phyloP scores from a whole-genome alignment of 2,329 filamentous ascomycete genomes.

The Alternaria dauci region DNA sequence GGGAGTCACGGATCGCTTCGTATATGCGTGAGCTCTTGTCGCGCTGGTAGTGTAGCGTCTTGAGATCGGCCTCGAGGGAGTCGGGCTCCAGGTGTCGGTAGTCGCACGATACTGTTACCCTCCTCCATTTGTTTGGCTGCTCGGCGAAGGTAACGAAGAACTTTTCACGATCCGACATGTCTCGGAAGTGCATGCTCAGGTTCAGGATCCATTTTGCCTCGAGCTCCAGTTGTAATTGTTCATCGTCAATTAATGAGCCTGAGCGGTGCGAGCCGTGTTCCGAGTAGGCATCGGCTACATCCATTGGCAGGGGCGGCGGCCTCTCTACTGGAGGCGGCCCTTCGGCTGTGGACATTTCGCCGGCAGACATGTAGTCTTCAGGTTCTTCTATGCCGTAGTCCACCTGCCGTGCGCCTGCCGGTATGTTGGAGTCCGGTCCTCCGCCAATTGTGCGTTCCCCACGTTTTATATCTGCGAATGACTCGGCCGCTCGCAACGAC shows the following conservation, averaged over 20 bases:
- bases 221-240: conserved; percentile 78
- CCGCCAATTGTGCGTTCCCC: conserved; percentile 42
- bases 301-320: conserved; percentile 27
- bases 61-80: conserved; percentile 86
- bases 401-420: conserved; percentile 46
- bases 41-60: conserved; percentile 79
- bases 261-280: conserved; percentile 46
- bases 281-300: conserved; percentile 38
- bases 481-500: background rate
- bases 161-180: conserved; percentile 91
- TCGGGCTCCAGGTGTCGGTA: conserved; percentile 81
- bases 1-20: conserved; percentile 89
- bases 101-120: conserved; percentile 92
- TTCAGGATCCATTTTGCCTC: conserved; percentile 95
- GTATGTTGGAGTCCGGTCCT: conserved; percentile 41
- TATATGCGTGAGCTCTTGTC: conserved; percentile 95
- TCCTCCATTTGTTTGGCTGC: conserved; percentile 77
- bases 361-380: conserved; percentile 33
- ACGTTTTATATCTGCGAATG: background rate
- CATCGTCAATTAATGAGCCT: conserved; percentile 59
- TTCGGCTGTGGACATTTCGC: conserved; percentile 5
- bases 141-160: conserved; percentile 97
- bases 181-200: conserved; percentile 96
- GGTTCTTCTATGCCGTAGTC: conserved; percentile 41
- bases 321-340: conserved; percentile 2